A percentile compares a stretch with the other conserved stretches of the same genome.
Evolutionary conservation across 129 eudicot species (phyloP).

Genomic region (Apium graveolens): DNA sequence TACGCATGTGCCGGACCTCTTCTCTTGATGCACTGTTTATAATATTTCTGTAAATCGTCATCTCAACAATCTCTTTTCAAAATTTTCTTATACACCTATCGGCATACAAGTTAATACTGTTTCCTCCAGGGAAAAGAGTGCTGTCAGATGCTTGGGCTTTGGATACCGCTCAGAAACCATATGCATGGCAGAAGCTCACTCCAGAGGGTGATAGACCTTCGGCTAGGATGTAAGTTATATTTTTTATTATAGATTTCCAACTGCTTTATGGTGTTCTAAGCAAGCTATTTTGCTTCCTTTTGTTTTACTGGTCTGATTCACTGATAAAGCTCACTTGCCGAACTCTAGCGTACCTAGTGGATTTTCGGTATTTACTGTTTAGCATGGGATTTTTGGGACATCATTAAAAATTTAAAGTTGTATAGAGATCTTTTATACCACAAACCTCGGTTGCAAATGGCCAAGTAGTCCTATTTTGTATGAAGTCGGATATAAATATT

Average conservation of each 20-base stretch:
- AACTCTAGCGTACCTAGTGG: neutral
- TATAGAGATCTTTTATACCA: neutral
- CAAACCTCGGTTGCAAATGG: neutral
- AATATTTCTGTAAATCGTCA: neutral
- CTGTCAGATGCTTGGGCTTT: conserved; percentile 95
- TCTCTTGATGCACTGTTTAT: neutral
- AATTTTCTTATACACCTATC: neutral
- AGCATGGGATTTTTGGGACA: neutral
- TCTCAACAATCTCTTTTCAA: neutral
- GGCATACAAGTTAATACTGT: neutral
- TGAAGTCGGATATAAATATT: neutral
- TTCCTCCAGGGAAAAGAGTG: conserved; percentile 75
- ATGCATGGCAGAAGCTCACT: conserved; percentile 82
- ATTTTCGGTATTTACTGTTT: neutral
- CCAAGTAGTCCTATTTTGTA: neutral
- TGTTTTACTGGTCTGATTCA: neutral
- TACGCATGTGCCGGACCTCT: neutral
- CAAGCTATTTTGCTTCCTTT: neutral
- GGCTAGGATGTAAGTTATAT: conserved; percentile 85
- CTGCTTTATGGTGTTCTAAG: neutral
- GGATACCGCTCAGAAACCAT: conserved; percentile 97
- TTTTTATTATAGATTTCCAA: conserved; percentile 1
- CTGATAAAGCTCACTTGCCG: neutral
- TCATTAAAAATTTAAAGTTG: neutral
- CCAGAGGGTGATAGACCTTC: conserved; percentile 99